Percentiles rank a stretch among this genome's conserved stretches.
These are phyloP conservation scores for Ustilago shanxiensis DNA, from an alignment of 1,284 basidiomycete species.

Conservation along the genomic window DNA sequence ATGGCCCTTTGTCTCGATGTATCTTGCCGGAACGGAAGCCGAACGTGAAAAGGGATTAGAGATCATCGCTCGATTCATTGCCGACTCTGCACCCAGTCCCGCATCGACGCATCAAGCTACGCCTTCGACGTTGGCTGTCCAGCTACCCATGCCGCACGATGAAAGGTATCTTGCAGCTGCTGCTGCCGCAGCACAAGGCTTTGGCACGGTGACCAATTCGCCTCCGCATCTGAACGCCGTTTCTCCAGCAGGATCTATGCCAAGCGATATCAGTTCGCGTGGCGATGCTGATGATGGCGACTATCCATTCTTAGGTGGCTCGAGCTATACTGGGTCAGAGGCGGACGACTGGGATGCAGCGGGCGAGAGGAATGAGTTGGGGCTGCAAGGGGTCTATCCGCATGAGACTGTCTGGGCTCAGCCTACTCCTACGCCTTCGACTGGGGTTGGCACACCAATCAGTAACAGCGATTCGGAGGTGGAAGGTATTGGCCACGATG, in stretches of 20 bases:
- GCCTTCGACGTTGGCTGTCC: conserved; percentile 9
- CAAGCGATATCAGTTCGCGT: conserved; percentile 47
- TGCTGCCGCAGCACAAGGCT: conserved; percentile 27
- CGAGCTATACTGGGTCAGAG: conserved; percentile 31
- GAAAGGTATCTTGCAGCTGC: conserved; percentile 3
- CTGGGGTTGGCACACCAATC: conserved; percentile 42
- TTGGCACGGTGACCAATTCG: conserved; percentile 18
- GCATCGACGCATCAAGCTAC: conserved; percentile 27
- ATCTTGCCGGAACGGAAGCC: conserved; percentile 57
- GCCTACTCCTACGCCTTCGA: conserved; percentile 44
- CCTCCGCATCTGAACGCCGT: conserved; percentile 51
- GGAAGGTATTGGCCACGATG: conserved; percentile 20
- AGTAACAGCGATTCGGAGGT: conserved; percentile 21
- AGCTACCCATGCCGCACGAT: conserved; percentile 27
- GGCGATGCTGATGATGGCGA: conserved; percentile 39
- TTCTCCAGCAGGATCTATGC: conserved; percentile 59
- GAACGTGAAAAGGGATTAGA: conserved; percentile 67
- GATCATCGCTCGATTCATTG: conserved; percentile 61
- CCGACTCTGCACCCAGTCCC: conserved; percentile 24
- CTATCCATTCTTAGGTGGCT: conserved; percentile 22
- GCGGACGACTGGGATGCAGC: conserved; percentile 32
- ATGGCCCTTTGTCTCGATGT: conserved; percentile 69
- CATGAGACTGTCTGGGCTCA: conserved; percentile 45
- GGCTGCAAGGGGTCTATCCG: conserved; percentile 50
- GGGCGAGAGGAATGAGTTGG: conserved; percentile 38